Conservation (phyloP, 345 rosid species). For the Adansonia digitata region DNA sequence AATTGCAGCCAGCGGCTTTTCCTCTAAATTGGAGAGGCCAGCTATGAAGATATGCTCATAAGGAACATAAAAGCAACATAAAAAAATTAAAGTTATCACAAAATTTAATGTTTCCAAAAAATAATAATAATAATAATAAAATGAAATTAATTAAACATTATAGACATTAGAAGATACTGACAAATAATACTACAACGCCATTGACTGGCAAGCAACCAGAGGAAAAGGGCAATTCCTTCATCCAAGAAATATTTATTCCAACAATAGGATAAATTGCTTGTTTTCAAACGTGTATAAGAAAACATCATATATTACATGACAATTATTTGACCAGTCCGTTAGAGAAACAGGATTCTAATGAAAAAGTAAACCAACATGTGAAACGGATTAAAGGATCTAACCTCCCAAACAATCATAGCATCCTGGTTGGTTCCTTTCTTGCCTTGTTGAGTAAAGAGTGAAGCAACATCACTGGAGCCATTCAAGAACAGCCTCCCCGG, state of each 20-base stretch:
- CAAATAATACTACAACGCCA: too few relatives aligned
- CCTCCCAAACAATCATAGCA: slow-evolving; percentile 99
- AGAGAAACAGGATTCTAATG: not conserved
- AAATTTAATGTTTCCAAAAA: too few relatives aligned
- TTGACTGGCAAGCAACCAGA: not conserved
- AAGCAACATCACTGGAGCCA: slow-evolving; percentile 80
- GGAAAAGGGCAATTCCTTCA: not conserved
- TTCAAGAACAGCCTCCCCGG: slow-evolving; percentile 80
- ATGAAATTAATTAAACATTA: too few relatives aligned
- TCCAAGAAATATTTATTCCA: not conserved
- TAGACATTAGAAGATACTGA: not conserved
- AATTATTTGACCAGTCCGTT: not conserved
- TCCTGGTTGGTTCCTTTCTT: slow-evolving; percentile 97
- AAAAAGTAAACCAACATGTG: too few relatives aligned
- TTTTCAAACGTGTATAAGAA: not conserved
- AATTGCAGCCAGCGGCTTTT: not conserved
- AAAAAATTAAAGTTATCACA: not conserved
- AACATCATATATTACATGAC: not conserved
- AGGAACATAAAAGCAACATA: not conserved
- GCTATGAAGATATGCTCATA: not conserved
- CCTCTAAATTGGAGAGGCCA: not conserved
- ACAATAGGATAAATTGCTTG: not conserved
- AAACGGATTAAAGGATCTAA: slow-evolving; percentile 27
- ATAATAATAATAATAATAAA: too few relatives aligned
- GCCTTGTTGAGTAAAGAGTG: slow-evolving; percentile 87